A percentile compares a stretch with the other conserved stretches of the same genome.
These are phyloP conservation scores for Evernia prunastri DNA, from an alignment of 495 filamentous ascomycete species.

Conservation along the genomic window DNA sequence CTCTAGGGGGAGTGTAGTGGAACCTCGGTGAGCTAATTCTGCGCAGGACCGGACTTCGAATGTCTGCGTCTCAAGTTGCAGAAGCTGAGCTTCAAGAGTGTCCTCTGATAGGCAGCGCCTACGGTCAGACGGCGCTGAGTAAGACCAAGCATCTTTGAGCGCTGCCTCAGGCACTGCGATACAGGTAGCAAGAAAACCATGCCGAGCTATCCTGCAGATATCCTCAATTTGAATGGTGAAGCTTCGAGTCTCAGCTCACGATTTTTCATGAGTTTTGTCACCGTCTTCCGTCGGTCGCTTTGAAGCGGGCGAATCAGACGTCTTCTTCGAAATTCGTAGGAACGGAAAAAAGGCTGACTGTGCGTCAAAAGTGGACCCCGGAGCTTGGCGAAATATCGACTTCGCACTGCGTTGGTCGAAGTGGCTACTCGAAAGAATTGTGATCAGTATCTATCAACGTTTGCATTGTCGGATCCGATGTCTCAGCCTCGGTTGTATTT, in stretches of 20 bases:
- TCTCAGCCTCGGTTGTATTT: background rate
- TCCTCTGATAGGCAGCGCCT: background rate
- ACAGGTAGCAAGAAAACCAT: background rate
- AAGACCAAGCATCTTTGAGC: background rate
- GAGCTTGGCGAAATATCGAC: background rate
- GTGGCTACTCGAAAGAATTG: background rate
- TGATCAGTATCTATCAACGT: background rate
- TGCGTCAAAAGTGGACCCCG: background rate
- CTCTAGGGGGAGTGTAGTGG: background rate
- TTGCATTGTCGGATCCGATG: background rate
- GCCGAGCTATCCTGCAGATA: too few species aligned
- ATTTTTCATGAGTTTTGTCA: too few species aligned
- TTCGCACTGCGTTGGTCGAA: background rate
- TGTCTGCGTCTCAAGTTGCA: background rate
- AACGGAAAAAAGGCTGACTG: background rate
- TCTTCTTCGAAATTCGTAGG: background rate
- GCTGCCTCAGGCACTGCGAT: background rate
- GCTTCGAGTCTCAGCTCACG: too few species aligned
- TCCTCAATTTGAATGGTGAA: background rate
- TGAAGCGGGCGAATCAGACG: background rate
- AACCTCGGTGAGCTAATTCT: background rate
- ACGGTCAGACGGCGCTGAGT: background rate
- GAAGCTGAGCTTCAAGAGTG: background rate
- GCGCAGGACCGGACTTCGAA: background rate
- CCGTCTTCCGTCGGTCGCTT: background rate